Conservation (phyloP, 345 rosid species). For the Tarenaya hassleriana region DNA sequence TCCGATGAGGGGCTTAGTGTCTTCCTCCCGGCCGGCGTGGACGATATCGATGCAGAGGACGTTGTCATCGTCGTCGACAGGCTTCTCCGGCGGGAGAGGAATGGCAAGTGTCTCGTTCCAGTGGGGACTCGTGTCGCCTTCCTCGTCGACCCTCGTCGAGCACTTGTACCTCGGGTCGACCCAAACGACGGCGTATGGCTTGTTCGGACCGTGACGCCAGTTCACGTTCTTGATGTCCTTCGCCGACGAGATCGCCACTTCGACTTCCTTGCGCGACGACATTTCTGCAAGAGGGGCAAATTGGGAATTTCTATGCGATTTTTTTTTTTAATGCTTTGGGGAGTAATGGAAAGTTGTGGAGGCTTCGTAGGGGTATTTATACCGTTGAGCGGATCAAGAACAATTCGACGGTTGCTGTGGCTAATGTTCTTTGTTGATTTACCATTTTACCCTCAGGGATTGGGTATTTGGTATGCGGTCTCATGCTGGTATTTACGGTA, state of each 20-base stretch:
- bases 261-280: constrained; percentile 35
- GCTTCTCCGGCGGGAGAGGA: constrained; percentile 30
- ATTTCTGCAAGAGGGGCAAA: neutral
- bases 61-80: constrained; percentile 27
- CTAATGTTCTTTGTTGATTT: no score
- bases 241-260: constrained; percentile 54
- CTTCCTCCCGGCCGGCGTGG: constrained; percentile 59
- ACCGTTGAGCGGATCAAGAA: no score
- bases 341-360: no score
- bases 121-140: constrained; percentile 51
- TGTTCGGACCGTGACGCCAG: constrained; percentile 67
- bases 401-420: no score
- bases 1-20: constrained; percentile 75
- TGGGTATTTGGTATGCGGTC: no score
- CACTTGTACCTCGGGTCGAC: constrained; percentile 46
- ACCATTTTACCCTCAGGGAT: no score
- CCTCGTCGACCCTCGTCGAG: constrained; percentile 55
- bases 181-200: constrained; percentile 75
- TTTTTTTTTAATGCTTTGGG: no score
- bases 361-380: no score
- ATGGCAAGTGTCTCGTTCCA: constrained; percentile 57
- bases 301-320: neutral
- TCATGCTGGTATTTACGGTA: no score
- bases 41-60: constrained; percentile 58
- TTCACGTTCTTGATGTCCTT: constrained; percentile 75